Evolutionary conservation across 768 basidiomycete genomes (phyloP), one percentile per base, ranked within the genome.

Genomic region (Phylloporus sp.): DNA sequence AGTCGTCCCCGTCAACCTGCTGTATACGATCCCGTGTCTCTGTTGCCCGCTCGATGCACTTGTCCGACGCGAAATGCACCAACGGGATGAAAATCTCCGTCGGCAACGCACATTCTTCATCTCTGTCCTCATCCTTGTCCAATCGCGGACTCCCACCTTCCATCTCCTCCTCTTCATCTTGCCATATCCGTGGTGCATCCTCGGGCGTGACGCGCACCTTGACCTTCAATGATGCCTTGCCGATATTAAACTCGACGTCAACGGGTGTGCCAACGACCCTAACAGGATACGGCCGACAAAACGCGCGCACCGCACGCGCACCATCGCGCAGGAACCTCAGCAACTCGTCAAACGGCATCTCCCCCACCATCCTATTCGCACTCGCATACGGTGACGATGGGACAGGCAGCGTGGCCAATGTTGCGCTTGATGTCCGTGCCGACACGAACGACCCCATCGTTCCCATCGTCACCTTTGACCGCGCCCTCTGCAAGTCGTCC

Each of bases 11-110:
- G 8, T 55, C 52, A 0, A 6, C 39, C 1, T 13, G 27, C 27
- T 50, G 40, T 39, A 45, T 53, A 9, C 34, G 39, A 24, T 31
- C 53, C 39, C 47, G 32, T 1, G 18, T 32, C 4, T 31, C 58
- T 4, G 56, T 28, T 0, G 67, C 53, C 31, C 60, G 57, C 20
- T 64, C 58, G 27, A 70, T 63, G 32, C 64, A 63, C 41, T 18
- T 51, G 20, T 73, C 70, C 54, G 77, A 75, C 4, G 86, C 90
- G 65, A 84, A 99, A 66, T 99, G 97, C 18, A 95, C 85, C 44
- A 92, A 75, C 5, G 97, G 97, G 1, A 98, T 67, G 66, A 80
- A 99, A 20, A 98, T 84, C 75, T 97, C 97, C 18, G 93, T 97
- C n/a, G 84, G 78, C 1, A 81, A 70, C 26, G 65, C 66, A 16